Evolutionary conservation across 2,329 filamentous ascomycete genomes (phyloP), one percentile per base, ranked within the genome.

Genomic region (Sporothrix schenckii): DNA sequence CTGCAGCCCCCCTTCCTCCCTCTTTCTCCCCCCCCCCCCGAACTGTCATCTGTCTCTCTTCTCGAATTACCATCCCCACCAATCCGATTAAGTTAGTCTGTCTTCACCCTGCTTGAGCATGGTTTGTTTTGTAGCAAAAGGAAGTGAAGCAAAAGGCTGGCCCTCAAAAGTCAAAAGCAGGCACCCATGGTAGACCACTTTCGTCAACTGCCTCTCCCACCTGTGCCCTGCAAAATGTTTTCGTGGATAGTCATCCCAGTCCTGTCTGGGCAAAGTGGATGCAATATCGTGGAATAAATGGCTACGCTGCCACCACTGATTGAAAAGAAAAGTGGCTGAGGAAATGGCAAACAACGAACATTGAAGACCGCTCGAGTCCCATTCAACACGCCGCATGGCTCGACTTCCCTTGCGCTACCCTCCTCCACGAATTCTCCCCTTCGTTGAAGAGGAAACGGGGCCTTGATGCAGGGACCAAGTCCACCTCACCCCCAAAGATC

Each of bases 201-300:
- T 16, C 2, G 10, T 5, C 11, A 13, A 11, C 21, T 19, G n/a
- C 58, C 13, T 61, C 39, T 19, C 2, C n/a, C 21, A 14, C 21
- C n/a, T 44, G n/a, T 61, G 39, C 16, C 60, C 60, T 52, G 11
- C 49, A 7, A 7, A 19, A 27, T 66, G 16, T 53, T 11, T 11
- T 41, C 44, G 21, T 50, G 24, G 27, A 19, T 14, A 10, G 5
- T 21, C 54, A 39, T 39, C 54, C 54, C 27, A 58, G 30, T n/a
- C 60, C 60, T 49, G 60, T n/a, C 41, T n/a, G 9, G 41, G 10
- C 41, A 41, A 49, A 63, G 14, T 49, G 41, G 21, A 49, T 53
- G 27, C 63, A 66, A 66, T 66, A 66, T 21, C 61, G 16, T 52
- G 47, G 61, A 50, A 50, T 44, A 66, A 66, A 49, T 27, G 44